These are phyloP conservation scores for Petunia secreta DNA, from an alignment of 257 asterid genomes.

Conservation along the genomic window DNA sequence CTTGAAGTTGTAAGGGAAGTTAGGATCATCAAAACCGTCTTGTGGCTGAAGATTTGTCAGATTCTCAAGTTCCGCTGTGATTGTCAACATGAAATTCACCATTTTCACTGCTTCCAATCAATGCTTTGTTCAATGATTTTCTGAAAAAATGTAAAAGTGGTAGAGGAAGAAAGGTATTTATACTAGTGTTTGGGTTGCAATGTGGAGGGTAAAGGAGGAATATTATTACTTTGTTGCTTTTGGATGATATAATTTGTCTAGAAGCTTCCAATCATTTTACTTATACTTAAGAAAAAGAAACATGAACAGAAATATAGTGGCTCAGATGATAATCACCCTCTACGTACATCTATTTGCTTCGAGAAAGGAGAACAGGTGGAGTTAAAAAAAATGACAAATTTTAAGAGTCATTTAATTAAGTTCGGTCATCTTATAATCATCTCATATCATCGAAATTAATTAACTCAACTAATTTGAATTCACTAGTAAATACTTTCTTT, in stretches of 20 bases:
- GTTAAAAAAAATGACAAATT: too few relatives aligned
- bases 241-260: not conserved
- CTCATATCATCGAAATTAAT: too few relatives aligned
- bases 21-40: slow-evolving; percentile 76
- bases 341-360: too few relatives aligned
- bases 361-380: too few relatives aligned
- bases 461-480: too few relatives aligned
- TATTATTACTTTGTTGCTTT: not conserved
- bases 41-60: slow-evolving; percentile 79
- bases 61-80: slow-evolving; percentile 80
- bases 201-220: not conserved
- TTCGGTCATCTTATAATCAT: too few relatives aligned
- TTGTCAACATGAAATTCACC: slow-evolving; percentile 73
- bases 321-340: too few relatives aligned
- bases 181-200: not conserved
- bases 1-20: slow-evolving; percentile 72
- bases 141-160: not conserved
- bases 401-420: too few relatives aligned
- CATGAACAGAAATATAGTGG: too few relatives aligned
- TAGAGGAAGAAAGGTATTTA: not conserved
- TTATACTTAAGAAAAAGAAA: too few relatives aligned
- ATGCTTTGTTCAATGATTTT: slow-evolving; percentile 15
- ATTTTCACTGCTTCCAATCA: slow-evolving; percentile 39
- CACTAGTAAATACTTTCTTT: too few relatives aligned
- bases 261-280: not conserved